A percentile compares a stretch with the other conserved stretches of the same genome.
Evolutionary conservation across 2,329 filamentous ascomycete species (phyloP).

Genomic region (Alternaria longipes): DNA sequence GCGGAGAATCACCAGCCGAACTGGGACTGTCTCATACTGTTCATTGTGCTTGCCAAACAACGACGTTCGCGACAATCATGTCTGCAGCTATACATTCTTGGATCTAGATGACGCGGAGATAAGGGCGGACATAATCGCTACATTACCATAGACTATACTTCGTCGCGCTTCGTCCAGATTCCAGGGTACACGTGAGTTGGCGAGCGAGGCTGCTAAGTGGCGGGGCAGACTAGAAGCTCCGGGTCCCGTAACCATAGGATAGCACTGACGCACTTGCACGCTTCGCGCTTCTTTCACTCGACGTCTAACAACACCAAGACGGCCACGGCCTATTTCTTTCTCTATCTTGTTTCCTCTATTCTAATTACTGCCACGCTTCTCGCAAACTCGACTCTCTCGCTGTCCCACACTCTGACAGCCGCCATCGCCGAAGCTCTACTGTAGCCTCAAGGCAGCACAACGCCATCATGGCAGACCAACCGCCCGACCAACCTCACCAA

Average conservation of each 20-base stretch:
- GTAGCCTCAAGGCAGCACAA: slow-evolving; percentile 8
- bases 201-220: slow-evolving; percentile 20
- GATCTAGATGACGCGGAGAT: slow-evolving; percentile 2
- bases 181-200: slow-evolving; percentile 22
- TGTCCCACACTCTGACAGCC: not conserved
- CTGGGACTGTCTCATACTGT: not conserved
- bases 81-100: not conserved
- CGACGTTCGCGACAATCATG: not conserved
- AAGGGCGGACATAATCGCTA: slow-evolving; percentile 2
- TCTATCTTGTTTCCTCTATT: not conserved
- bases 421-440: not conserved
- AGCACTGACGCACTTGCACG: slow-evolving; percentile 14
- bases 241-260: not conserved
- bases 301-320: not conserved
- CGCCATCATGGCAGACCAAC: slow-evolving; percentile 35
- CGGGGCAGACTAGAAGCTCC: slow-evolving; percentile 22
- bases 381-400: not conserved
- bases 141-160: slow-evolving; percentile 3
- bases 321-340: slow-evolving; percentile 1
- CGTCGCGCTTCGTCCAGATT: slow-evolving; percentile 13
- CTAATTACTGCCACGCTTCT: not conserved
- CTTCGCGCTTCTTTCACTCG: slow-evolving; percentile 12
- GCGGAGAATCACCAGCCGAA: not conserved
- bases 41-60: not conserved
- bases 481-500: slow-evolving; percentile 15